Evolutionary conservation across 768 basidiomycete species (phyloP).

Genomic region (Russula lepida): DNA sequence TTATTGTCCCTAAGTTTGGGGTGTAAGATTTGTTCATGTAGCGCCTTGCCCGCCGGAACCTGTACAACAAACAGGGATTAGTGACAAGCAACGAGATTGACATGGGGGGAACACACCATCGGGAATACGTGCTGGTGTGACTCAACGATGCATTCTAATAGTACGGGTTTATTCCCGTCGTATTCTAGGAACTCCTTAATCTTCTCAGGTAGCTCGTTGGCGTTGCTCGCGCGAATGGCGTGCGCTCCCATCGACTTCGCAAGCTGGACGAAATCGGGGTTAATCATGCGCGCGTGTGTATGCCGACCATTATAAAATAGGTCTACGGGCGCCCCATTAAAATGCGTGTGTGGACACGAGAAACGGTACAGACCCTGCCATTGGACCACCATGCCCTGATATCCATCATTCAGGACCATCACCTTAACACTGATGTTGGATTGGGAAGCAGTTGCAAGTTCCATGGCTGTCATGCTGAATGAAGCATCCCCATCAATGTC

Average conservation of each 20-base stretch:
- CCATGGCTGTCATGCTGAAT: slow-evolving; percentile 99
- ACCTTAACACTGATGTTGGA: slow-evolving; percentile 93
- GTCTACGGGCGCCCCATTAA: slow-evolving; percentile 36
- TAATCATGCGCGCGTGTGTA: slow-evolving; percentile 91
- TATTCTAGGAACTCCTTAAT: slow-evolving; percentile 99
- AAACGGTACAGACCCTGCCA: slow-evolving; percentile 73
- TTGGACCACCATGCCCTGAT: slow-evolving; percentile 98
- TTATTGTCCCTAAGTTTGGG: slow-evolving; percentile 28
- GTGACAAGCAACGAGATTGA: slow-evolving; percentile 18
- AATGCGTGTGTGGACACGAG: background rate
- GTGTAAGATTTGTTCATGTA: slow-evolving; percentile 86
- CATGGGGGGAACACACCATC: slow-evolving; percentile 49
- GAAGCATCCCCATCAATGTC: slow-evolving; percentile 98
- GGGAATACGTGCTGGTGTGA: slow-evolving; percentile 84
- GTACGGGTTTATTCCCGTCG: slow-evolving; percentile 73
- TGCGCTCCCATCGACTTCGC: slow-evolving; percentile 92
- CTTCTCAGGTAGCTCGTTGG: slow-evolving; percentile 78
- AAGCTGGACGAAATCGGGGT: slow-evolving; percentile 90
- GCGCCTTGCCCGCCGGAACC: slow-evolving; percentile 89
- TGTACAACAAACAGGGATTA: slow-evolving; percentile 25
- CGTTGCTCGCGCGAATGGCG: slow-evolving; percentile 64
- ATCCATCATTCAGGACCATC: slow-evolving; percentile 88
- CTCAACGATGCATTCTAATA: slow-evolving; percentile 87
- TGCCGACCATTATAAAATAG: slow-evolving; percentile 96
- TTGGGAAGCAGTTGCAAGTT: slow-evolving; percentile 88